These are phyloP conservation scores for Trichopus zeylanicus DNA, from an alignment of 116 monocot genomes.

Conservation along the genomic window DNA sequence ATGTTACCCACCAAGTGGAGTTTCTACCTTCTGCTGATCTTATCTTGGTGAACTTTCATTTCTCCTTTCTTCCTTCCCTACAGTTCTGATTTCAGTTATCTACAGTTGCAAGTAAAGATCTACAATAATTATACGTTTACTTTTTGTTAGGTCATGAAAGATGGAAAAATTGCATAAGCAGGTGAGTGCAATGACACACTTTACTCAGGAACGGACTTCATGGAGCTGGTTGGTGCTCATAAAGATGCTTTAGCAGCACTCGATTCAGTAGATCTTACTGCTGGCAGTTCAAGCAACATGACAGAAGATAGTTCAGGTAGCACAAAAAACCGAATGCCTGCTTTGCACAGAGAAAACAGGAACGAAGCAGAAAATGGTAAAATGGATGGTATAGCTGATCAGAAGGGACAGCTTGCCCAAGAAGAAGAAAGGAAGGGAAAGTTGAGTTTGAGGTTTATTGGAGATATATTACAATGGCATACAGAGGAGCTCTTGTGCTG, in stretches of 20 bases:
- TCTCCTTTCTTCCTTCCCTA: neutral
- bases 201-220: constrained; percentile 42
- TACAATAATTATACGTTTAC: neutral
- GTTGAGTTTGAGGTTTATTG: constrained; percentile 64
- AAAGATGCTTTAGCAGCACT: constrained; percentile 38
- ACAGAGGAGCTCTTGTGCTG: constrained; percentile 60
- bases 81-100: neutral
- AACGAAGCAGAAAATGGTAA: constrained; percentile 16
- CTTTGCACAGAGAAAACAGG: no score
- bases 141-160: constrained; percentile 39
- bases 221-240: constrained; percentile 54
- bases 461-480: constrained; percentile 53
- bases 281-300: constrained; percentile 2
- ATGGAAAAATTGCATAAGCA: constrained; percentile 45
- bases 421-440: constrained; percentile 67
- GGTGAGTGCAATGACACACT: constrained; percentile 39
- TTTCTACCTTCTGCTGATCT: constrained; percentile 74
- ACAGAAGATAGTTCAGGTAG: constrained; percentile 4
- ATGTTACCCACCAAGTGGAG: constrained; percentile 83
- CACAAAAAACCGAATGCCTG: neutral
- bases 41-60: constrained; percentile 70
- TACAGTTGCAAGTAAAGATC: neutral
- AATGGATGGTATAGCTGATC: constrained; percentile 18
- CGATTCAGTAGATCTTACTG: constrained; percentile 20
- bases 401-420: constrained; percentile 51